phyloP scores from a whole-genome alignment of 352 stramenopile species.

The Thalassiosira mediterranea region DNA sequence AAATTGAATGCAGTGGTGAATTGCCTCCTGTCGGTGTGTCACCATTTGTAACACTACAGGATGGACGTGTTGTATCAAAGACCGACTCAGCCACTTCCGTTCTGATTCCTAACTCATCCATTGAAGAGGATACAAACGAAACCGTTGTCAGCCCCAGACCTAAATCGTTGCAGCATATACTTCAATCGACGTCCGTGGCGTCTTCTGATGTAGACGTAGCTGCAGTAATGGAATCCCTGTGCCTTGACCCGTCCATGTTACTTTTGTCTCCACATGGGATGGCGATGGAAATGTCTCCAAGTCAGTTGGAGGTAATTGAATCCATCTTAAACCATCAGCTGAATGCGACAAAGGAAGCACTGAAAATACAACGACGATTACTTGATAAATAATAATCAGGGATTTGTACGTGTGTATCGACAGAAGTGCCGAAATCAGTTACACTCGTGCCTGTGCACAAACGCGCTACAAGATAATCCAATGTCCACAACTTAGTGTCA shows the following conservation, averaged over 20 bases:
- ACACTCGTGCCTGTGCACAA: too few relatives aligned
- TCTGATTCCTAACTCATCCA: not conserved
- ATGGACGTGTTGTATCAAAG: slow-evolving; percentile 51
- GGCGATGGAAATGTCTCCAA: slow-evolving; percentile 72
- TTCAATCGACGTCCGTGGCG: slow-evolving; percentile 28
- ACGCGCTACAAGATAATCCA: too few relatives aligned
- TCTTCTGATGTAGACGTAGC: slow-evolving; percentile 31
- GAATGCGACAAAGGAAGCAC: slow-evolving; percentile 53
- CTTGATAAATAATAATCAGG: slow-evolving; percentile 19
- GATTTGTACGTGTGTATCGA: too few relatives aligned
- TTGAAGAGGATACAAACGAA: not conserved
- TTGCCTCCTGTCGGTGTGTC: too few relatives aligned
- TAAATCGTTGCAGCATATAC: slow-evolving; percentile 40
- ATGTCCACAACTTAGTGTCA: too few relatives aligned
- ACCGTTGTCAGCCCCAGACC: not conserved
- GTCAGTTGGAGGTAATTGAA: slow-evolving; percentile 70
- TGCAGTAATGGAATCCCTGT: slow-evolving; percentile 72
- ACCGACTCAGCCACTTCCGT: slow-evolving; percentile 3
- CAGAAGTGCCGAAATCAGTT: too few relatives aligned
- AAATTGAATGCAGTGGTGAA: too few relatives aligned
- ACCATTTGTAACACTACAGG: slow-evolving; percentile 47
- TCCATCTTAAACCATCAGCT: slow-evolving; percentile 67
- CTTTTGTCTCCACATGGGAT: slow-evolving; percentile 68
- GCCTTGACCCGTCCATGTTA: slow-evolving; percentile 72
- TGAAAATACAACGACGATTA: slow-evolving; percentile 55